These are phyloP conservation scores for Sclerospora graminicola DNA, from an alignment of 352 stramenopile species.

Conservation along the genomic window DNA sequence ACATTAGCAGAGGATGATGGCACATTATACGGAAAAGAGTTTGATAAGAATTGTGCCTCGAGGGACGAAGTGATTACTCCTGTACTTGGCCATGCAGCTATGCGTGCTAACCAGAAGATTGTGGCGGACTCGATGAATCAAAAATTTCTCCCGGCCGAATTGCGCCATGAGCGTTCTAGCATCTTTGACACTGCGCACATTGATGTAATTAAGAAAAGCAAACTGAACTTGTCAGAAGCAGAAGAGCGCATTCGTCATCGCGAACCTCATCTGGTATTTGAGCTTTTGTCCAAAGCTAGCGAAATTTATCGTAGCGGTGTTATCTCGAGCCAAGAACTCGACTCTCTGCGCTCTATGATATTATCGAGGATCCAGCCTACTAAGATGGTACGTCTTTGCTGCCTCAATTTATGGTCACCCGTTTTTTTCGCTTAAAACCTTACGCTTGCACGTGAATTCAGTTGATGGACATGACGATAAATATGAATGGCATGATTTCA, in stretches of 20 bases:
- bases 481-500: constrained; percentile 78
- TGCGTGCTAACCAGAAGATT: constrained; percentile 60
- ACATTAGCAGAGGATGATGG: constrained; percentile 67
- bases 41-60: constrained; percentile 39
- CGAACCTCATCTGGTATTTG: constrained; percentile 75
- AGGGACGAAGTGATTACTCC: constrained; percentile 43
- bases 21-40: constrained; percentile 77
- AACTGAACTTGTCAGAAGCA: constrained; percentile 64
- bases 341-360: constrained; percentile 65
- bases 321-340: constrained; percentile 73
- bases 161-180: constrained; percentile 41
- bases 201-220: constrained; percentile 76
- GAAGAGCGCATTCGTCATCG: constrained; percentile 78
- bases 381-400: constrained; percentile 48
- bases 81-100: constrained; percentile 41
- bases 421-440: too few relatives aligned
- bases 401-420: not conserved
- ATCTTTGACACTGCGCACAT: constrained; percentile 68
- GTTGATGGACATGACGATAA: constrained; percentile 77
- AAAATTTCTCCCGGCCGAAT: constrained; percentile 62
- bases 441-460: constrained; percentile 4
- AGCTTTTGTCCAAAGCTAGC: constrained; percentile 71
- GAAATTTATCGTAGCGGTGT: constrained; percentile 75
- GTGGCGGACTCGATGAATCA: constrained; percentile 77
- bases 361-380: constrained; percentile 70